These are phyloP conservation scores for Pulveroboletus sp. DNA, from an alignment of 768 basidiomycete species.

Conservation along the genomic window DNA sequence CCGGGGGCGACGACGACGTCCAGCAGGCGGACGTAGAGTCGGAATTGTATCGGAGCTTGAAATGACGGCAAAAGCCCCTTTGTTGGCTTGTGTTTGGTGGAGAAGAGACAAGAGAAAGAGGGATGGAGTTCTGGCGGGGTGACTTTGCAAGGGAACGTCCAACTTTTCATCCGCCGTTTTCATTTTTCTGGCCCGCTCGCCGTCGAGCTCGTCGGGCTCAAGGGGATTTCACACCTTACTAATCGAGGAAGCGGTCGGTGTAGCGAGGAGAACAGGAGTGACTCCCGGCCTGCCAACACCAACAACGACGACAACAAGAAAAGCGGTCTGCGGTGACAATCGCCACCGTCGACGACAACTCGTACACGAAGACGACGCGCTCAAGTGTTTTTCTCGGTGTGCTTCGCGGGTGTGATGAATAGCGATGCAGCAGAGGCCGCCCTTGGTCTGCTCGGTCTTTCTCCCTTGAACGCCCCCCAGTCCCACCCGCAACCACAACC, in stretches of 20 bases:
- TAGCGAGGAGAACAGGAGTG: constrained; percentile 4
- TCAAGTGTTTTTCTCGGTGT: constrained; percentile 7
- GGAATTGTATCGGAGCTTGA: constrained; percentile 18
- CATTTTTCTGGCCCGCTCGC: constrained; percentile 8
- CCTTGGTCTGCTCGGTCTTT: constrained; percentile 52
- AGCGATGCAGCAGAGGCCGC: constrained; percentile 58
- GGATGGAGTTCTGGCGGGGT: constrained; percentile 10
- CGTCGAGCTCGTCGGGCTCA: constrained; percentile 17
- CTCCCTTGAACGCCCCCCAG: constrained; percentile 32
- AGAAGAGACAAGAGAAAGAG: constrained; percentile 15
- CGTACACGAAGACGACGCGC: constrained; percentile 1
- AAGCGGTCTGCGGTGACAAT: constrained; percentile 11
- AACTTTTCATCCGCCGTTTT: constrained; percentile 12
- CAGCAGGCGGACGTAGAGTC: too few species aligned
- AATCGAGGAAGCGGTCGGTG: neutral
- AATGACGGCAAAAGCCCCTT: constrained; percentile 20
- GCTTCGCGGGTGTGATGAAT: constrained; percentile 33
- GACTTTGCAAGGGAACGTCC: constrained; percentile 20
- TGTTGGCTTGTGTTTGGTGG: constrained; percentile 27
- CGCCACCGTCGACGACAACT: constrained; percentile 12
- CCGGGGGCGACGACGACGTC: too few species aligned
- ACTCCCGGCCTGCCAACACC: constrained; percentile 1
- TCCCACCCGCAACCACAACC: constrained; percentile 24
- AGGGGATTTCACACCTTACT: neutral
- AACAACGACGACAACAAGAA: constrained; percentile 13